phyloP scores from a whole-genome alignment of 108 stramenopile genomes.

The Conticribra weissflogii region DNA sequence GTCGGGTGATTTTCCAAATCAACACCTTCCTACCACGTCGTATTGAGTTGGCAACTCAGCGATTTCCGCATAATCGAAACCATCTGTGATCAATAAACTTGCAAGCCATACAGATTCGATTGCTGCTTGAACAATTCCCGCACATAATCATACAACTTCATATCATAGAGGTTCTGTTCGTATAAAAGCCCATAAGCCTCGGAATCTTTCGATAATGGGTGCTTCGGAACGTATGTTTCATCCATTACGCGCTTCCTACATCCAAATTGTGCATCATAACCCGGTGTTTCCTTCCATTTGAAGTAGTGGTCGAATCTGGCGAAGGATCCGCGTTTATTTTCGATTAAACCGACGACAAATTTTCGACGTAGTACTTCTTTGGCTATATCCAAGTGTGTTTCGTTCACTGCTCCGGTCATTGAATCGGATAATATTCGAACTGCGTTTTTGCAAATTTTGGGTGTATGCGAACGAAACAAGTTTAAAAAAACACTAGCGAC shows the following conservation, averaged over 20 bases:
- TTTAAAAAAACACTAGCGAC: too few species aligned
- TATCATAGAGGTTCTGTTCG: slow-evolving; percentile 44
- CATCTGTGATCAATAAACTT: slow-evolving; percentile 12
- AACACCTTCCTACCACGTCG: too few species aligned
- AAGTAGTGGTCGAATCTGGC: slow-evolving; percentile 53
- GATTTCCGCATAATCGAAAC: too few species aligned
- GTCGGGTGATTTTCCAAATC: too few species aligned
- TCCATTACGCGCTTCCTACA: slow-evolving; percentile 49
- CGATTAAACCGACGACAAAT: slow-evolving; percentile 46
- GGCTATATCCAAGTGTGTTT: slow-evolving; percentile 36
- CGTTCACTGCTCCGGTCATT: slow-evolving; percentile 42
- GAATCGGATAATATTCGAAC: slow-evolving; percentile 44
- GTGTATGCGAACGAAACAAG: too few species aligned
- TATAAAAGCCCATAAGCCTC: slow-evolving; percentile 32
- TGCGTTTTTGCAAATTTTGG: too few species aligned
- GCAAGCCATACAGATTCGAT: slow-evolving; percentile 37
- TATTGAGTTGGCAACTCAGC: too few species aligned
- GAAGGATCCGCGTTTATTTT: slow-evolving; percentile 48
- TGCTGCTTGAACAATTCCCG: slow-evolving; percentile 43
- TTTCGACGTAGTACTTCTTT: slow-evolving; percentile 42
- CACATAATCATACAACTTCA: slow-evolving; percentile 44
- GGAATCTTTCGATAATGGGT: slow-evolving; percentile 29
- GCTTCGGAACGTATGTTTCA: slow-evolving; percentile 37
- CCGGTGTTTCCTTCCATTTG: slow-evolving; percentile 46
- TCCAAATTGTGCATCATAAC: slow-evolving; percentile 42